Evolutionary conservation across 1,284 basidiomycete species (phyloP), one percentile per base, ranked within the genome.

Genomic region (Golubevia sp.): DNA sequence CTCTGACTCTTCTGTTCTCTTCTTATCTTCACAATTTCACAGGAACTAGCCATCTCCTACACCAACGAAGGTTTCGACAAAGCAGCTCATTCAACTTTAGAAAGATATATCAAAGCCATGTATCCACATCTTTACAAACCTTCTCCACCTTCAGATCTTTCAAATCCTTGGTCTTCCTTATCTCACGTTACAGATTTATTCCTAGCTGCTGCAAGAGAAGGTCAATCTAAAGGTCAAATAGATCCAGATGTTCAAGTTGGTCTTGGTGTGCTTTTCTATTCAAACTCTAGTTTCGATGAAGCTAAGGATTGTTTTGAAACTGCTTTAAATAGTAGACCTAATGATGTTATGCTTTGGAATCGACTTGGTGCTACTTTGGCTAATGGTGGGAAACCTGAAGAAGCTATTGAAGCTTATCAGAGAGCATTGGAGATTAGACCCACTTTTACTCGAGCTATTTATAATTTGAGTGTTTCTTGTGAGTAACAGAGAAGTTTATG

Each of bases 341-440:
- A 91, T 90, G 97, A 99, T 84, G 98, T 94, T 83, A 86, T 96
- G 13, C 86, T 99, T 6, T 99, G 97, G 97, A 99, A 99, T 84
- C 87, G 97, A 57, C 86, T 97, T 3, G 97, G 97, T 2, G 97
- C 96, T 1, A 94, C 92, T 4, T 87, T 99, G 48, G 97, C 95
- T 18, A 99, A 99, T 83, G 94, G 93, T 0, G 94, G 90, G 66
- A 91, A 93, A 73, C 92, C 96, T 0, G 97, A 99, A 84, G 93
- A 97, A 83, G 96, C 97, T 2, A 88, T 99, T 34, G 92, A 93
- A 49, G 95, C 94, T 13, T 99, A 99, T 84, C 88, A 92, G 67
- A 90, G 94, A 82, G 97, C 97, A 0, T 86, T 99, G n/a, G 91
- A 91, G 77, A 86, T 98, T 55, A 90, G 95, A 49, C 97, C 97